phyloP scores from a whole-genome alignment of 2,329 filamentous ascomycete genomes.

The Seiridium cupressi region DNA sequence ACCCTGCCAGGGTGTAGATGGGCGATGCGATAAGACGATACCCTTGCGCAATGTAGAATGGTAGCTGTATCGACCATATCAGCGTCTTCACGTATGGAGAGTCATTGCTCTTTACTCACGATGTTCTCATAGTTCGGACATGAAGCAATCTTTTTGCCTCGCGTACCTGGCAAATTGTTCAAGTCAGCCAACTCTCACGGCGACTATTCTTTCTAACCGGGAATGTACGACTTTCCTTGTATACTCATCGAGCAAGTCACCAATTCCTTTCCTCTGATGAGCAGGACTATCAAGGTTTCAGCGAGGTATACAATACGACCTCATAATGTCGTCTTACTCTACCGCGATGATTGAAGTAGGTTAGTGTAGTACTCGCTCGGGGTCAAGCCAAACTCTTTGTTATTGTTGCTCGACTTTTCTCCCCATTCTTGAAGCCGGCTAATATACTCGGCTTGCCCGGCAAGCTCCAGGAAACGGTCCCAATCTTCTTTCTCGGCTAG shows the following conservation, averaged over 20 bases:
- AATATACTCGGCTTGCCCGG: not conserved
- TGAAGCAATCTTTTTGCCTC: not conserved
- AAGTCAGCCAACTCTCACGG: not conserved
- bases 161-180: not conserved
- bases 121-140: conserved; percentile 2
- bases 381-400: not conserved
- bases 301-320: too few relatives aligned
- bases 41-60: conserved; percentile 1
- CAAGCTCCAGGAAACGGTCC: not conserved
- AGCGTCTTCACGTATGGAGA: not conserved
- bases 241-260: not conserved
- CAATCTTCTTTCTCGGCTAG: not conserved
- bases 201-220: not conserved
- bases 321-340: not conserved
- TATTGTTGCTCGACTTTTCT: not conserved
- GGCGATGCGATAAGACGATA: not conserved
- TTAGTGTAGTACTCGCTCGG: not conserved
- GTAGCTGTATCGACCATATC: not conserved
- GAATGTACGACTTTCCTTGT: not conserved
- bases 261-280: not conserved
- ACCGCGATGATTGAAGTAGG: conserved; percentile 2
- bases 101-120: not conserved
- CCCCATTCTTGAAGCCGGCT: not conserved
- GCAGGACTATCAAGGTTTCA: not conserved
- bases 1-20: not conserved